Percentiles rank a stretch among this genome's conserved stretches.
Evolutionary conservation across 2,329 filamentous ascomycete species (phyloP).

Genomic region (Colletotrichum cuscutae): DNA sequence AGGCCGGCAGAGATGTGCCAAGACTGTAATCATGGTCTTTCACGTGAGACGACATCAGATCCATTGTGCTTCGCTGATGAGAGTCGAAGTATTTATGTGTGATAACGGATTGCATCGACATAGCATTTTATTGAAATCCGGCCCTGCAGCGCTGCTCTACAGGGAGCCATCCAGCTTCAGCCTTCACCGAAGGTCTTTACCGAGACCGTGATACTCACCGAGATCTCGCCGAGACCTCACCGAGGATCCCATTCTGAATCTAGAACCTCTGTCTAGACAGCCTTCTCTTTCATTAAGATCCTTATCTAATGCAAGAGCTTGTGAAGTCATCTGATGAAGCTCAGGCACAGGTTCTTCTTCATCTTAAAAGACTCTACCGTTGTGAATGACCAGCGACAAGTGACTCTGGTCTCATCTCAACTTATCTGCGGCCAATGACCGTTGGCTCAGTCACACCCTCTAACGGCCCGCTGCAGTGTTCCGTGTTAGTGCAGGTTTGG

Average conservation of each 20-base stretch:
- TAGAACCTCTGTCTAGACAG: background rate
- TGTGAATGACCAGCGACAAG: slow-evolving; percentile 1
- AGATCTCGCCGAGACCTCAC: background rate
- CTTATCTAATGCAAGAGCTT: background rate
- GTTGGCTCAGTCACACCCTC: slow-evolving; percentile 16
- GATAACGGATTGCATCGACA: background rate
- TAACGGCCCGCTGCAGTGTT: slow-evolving; percentile 18
- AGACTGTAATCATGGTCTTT: background rate
- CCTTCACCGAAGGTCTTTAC: background rate
- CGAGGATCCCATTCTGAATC: background rate
- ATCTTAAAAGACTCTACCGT: background rate
- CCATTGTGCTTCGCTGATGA: background rate
- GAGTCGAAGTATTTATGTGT: background rate
- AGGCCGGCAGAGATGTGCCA: background rate
- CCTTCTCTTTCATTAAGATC: background rate
- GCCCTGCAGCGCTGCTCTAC: background rate
- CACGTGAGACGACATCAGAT: background rate
- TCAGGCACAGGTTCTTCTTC: background rate
- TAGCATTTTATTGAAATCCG: background rate
- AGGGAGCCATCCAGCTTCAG: background rate
- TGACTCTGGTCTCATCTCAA: slow-evolving; percentile 24
- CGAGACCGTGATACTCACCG: background rate
- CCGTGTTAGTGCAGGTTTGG: slow-evolving; percentile 11
- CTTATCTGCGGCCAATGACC: slow-evolving; percentile 19
- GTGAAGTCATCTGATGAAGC: background rate